Percentiles rank a stretch among this genome's conserved stretches.
Evolutionary conservation across 2,329 filamentous ascomycete genomes (phyloP).

Genomic region (Exophiala calicioides): DNA sequence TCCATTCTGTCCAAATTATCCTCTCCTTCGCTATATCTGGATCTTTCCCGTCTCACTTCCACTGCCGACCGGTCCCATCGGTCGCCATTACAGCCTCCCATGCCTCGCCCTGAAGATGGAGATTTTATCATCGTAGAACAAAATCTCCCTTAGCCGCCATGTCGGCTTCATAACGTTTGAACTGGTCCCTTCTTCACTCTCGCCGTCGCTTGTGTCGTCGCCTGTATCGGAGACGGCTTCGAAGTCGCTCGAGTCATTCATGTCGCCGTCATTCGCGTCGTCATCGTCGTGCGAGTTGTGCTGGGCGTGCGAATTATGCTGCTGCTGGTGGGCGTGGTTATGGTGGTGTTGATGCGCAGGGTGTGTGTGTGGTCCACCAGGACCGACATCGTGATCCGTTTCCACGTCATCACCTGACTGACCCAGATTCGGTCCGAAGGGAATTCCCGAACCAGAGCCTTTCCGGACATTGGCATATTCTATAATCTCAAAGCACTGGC

Average conservation of each 20-base stretch:
- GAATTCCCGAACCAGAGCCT: conserved; percentile 1
- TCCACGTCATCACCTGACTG: conserved; percentile 26
- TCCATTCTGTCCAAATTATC: too few species aligned
- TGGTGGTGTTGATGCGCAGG: conserved; percentile 5
- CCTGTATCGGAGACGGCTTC: conserved; percentile 38
- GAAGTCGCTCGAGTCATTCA: conserved; percentile 35
- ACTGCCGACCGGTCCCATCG: too few species aligned
- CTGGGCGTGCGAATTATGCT: conserved; percentile 38
- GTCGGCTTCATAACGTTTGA: conserved; percentile 34
- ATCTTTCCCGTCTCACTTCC: too few species aligned
- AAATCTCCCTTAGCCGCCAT: conserved; percentile 71
- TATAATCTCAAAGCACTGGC: conserved; percentile 79
- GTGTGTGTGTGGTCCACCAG: conserved; percentile 13
- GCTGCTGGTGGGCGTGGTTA: conserved; percentile 26
- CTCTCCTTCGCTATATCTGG: not conserved
- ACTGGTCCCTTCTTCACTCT: conserved; percentile 54
- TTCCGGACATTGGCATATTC: conserved; percentile 49
- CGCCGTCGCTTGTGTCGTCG: conserved; percentile 49
- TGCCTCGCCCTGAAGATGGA: conserved; percentile 77
- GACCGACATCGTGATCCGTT: conserved; percentile 23
- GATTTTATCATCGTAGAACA: conserved; percentile 83
- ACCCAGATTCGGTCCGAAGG: conserved; percentile 3
- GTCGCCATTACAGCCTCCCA: conserved; percentile 51
- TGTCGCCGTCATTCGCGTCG: conserved; percentile 40
- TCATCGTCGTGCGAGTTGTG: conserved; percentile 37